Base-by-base conservation (phyloP, 441 rosid genomes). In the Gossypium trilobum region DNA sequence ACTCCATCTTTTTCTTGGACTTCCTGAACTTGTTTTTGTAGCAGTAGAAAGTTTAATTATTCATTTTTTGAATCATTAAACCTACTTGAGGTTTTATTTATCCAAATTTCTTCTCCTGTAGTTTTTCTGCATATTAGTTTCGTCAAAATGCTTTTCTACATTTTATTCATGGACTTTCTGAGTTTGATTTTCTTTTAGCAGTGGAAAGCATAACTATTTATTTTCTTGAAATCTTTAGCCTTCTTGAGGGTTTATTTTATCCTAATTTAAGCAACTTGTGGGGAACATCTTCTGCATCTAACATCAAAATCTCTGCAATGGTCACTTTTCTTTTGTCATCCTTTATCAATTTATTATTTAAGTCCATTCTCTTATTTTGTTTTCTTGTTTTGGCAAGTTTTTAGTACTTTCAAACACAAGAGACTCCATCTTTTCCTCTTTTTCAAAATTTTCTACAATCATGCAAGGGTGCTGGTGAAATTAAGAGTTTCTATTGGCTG, bases 211-310 rank as follows among this genome's bases (percentile, higher is more conserved):
- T 63, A 63, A 39, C 5, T 19, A 10, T 39, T 1, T 33, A 33
- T 62, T 62, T 42, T 33, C 42, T 33, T 61, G 48, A 61, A 61
- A 31, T 62, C 9, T 33, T 62, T 8, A 62, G 48, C 50, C 48
- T 11, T 62, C 25, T 36, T 9, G 44, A 62, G 67, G 48, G 9
- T 33, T 33, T 33, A 33, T 33, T 36, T 36, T 62, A 17, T 16
- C 48, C 52, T 19, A 62, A 62, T 33, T 62, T 61, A 31, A 61
- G 66, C n/a, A 61, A 61, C 66, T 31, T 31, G 33, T 33, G 48
- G 48, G 48, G 5, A 61, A 61, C 10, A 31, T 4, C 66, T 36
- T 16, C 8, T 33, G 6, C 27, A 17, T 63, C 68, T 63, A 17
- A 36, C 51, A 17, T 63, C 51, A 63, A 5, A 17, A 13, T 39